Conservation (phyloP, 2,329 filamentous ascomycete species). For the Phaeosphaeriaceae sp. region DNA sequence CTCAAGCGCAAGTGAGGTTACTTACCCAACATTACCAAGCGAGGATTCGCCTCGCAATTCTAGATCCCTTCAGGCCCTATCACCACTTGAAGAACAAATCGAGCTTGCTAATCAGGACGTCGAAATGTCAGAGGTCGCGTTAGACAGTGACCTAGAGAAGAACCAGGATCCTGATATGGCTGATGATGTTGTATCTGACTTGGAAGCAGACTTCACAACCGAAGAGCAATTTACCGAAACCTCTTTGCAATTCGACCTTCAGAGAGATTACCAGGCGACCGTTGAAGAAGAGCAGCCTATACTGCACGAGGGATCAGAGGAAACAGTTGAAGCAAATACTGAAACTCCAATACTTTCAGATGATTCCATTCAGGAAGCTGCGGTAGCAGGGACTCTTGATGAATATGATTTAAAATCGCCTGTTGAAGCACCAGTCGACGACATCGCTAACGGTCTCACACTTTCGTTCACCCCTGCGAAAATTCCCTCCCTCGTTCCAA, state of each 20-base stretch:
- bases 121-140: slow-evolving; percentile 4
- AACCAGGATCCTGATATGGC: neutral
- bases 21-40: too few relatives aligned
- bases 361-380: too few relatives aligned
- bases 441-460: slow-evolving; percentile 42
- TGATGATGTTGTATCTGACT: neutral
- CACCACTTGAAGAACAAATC: neutral
- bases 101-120: neutral
- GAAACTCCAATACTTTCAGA: too few relatives aligned
- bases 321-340: too few relatives aligned
- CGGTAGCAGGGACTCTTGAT: neutral
- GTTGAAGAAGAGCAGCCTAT: slow-evolving; percentile 1
- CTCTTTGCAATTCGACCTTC: slow-evolving; percentile 38
- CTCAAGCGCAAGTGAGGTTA: too few relatives aligned
- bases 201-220: slow-evolving; percentile 2
- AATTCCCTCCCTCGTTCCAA: slow-evolving; percentile 15
- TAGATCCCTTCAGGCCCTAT: neutral
- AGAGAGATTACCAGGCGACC: slow-evolving; percentile 24
- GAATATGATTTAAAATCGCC: too few relatives aligned
- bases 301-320: neutral
- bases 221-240: slow-evolving; percentile 40
- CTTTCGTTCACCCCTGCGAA: slow-evolving; percentile 26
- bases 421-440: slow-evolving; percentile 4
- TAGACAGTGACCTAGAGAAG: neutral
- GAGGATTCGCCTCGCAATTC: neutral